Conservation (phyloP, 1,284 basidiomycete genomes). For the Rhizopogon hawkerae region DNA sequence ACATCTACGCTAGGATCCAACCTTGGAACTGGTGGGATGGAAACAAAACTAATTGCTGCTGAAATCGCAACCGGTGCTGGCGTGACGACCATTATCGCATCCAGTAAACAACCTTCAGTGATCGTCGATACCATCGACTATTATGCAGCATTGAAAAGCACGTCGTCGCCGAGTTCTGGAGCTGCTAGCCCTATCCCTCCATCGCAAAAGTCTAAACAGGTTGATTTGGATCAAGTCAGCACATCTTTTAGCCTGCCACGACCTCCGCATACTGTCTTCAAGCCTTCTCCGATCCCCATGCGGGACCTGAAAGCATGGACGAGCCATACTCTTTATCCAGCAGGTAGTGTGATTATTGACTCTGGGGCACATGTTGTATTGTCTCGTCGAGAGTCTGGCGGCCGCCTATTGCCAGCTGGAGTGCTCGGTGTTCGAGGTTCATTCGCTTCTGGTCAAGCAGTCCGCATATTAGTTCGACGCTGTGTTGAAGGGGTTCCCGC, state of each 20-base stretch:
- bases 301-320: slow-evolving; percentile 96
- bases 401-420: slow-evolving; percentile 83
- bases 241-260: slow-evolving; percentile 24
- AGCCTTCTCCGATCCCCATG: slow-evolving; percentile 65
- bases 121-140: slow-evolving; percentile 81
- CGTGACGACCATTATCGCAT: slow-evolving; percentile 88
- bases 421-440: slow-evolving; percentile 81
- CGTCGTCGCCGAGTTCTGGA: slow-evolving; percentile 30
- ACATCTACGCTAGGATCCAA: slow-evolving; percentile 87
- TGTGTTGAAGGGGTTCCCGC: slow-evolving; percentile 20
- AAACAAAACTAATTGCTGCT: slow-evolving; percentile 97
- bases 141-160: slow-evolving; percentile 39
- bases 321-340: slow-evolving; percentile 82
- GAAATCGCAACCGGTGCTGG: slow-evolving; percentile 96
- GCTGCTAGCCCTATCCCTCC: slow-evolving; percentile 29
- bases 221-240: slow-evolving; percentile 22
- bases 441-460: slow-evolving; percentile 93
- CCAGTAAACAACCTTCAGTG: slow-evolving; percentile 71
- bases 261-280: slow-evolving; percentile 86
- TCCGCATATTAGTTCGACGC: slow-evolving; percentile 67
- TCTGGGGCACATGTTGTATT: slow-evolving; percentile 83
- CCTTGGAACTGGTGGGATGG: slow-evolving; percentile 97
- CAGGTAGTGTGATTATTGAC: slow-evolving; percentile 85
- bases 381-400: slow-evolving; percentile 78
- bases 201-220: slow-evolving; percentile 14